A percentile compares a stretch with the other conserved stretches of the same genome.
phyloP scores from a whole-genome alignment of 495 filamentous ascomycete genomes.

The Penicillium roqueforti region DNA sequence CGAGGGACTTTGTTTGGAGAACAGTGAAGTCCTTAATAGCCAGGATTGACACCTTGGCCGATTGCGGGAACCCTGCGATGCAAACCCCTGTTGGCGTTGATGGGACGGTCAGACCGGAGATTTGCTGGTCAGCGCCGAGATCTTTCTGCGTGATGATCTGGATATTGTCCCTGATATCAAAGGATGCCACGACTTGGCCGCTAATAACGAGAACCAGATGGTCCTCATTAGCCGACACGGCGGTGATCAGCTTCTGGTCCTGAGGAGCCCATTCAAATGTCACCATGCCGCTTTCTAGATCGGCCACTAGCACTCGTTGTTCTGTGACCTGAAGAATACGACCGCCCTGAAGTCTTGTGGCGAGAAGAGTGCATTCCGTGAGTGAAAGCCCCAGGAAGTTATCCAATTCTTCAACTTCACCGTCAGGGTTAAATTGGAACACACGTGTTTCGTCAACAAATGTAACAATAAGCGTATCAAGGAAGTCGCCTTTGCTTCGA shows the following conservation, averaged over 20 bases:
- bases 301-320: constrained; percentile 55
- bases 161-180: constrained; percentile 59
- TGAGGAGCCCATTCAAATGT: constrained; percentile 64
- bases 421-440: constrained; percentile 69
- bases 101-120: constrained; percentile 76
- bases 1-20: constrained; percentile 56
- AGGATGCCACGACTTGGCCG: constrained; percentile 61
- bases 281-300: constrained; percentile 64
- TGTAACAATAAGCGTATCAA: constrained; percentile 73
- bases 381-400: constrained; percentile 65
- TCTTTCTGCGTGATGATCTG: constrained; percentile 52
- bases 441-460: constrained; percentile 80
- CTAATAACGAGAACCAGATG: constrained; percentile 68
- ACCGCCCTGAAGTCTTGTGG: constrained; percentile 55
- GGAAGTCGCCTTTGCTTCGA: constrained; percentile 34
- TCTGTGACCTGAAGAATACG: constrained; percentile 77
- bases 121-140: constrained; percentile 62
- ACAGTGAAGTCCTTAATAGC: constrained; percentile 58
- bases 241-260: constrained; percentile 60
- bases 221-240: constrained; percentile 67
- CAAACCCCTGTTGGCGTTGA: constrained; percentile 48
- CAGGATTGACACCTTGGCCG: constrained; percentile 67
- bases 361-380: constrained; percentile 67
- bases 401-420: constrained; percentile 82
- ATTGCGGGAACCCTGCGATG: constrained; percentile 81